Base-by-base conservation (phyloP, 495 filamentous ascomycete genomes). In the Parathielavia hyrcaniae region DNA sequence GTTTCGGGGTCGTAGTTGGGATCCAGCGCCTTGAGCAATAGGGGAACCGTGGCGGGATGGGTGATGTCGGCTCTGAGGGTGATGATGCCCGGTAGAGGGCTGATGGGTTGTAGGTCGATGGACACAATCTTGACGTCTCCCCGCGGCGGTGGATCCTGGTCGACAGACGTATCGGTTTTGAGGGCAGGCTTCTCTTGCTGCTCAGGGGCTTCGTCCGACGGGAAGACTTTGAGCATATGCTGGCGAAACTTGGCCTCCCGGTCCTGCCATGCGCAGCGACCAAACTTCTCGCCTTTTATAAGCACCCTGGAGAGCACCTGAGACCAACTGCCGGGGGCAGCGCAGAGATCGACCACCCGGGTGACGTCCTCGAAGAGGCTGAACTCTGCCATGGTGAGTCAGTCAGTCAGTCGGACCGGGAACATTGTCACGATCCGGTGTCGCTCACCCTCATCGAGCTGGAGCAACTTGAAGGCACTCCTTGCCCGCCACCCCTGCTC, bases 401-500 rank as follows among this genome's bases (percentile, higher is more conserved):
- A 9, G 17, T 3, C 22, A 10, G 6, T 12, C 50, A 16, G 17
- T 46, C 8, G 11, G 16, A 32, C 6, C 5, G 32, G 26, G 26
- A 6, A 30, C 26, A 30, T 30, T 30, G 26, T 6, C 26, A 30
- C 26, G 26, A 30, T 30, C 23, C 14, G 36, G 51, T 38, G 39
- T 47, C 19, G 34, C 53, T 50, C 60, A 81, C 80, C 80, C 69
- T 96, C 91, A 69, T 97, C 88, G 45, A 98, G 83, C 69, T 98
- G 93, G 30, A 98, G 83, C 43, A 98, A 81, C 68, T 98, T 98
- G 83, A 95, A 98, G 35, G 93, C 93, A 57, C 88, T 92, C 50
- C 93, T 86, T 16, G 93, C 93, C 26, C 93, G 89, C 91, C 91
- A 98, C 57, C 93, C 92, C 79, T 97, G 91, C 67, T 98, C 93